These are phyloP conservation scores for Ustilago vetiveriae DNA, from an alignment of 1,284 basidiomycete genomes.

Conservation along the genomic window DNA sequence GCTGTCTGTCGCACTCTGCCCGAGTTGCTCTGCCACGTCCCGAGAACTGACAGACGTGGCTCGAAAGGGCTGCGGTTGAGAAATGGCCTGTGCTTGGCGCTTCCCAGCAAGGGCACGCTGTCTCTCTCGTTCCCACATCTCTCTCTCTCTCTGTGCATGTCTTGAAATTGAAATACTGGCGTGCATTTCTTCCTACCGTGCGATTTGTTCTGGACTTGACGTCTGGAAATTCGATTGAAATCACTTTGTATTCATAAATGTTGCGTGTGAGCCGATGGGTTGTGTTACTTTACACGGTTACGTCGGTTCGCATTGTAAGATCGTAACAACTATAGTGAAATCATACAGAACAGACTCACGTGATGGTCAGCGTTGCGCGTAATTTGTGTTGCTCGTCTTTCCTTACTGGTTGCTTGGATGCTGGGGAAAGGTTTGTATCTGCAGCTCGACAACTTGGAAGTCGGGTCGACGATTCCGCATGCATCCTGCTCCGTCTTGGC, in stretches of 20 bases:
- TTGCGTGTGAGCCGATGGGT: no score
- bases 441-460: no score
- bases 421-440: no score
- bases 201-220: background rate
- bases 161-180: no score
- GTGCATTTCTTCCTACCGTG: conserved; percentile 24
- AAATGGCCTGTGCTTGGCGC: conserved; percentile 43
- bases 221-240: no score
- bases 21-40: background rate
- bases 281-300: background rate
- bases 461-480: background rate
- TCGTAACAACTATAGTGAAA: background rate
- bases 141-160: no score
- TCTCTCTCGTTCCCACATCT: background rate
- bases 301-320: conserved; percentile 7
- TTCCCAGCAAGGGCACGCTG: background rate
- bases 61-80: background rate
- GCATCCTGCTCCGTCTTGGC: no score
- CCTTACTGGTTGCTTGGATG: no score
- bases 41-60: background rate
- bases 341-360: background rate
- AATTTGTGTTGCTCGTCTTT: conserved; percentile 4
- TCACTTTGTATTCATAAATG: conserved; percentile 3
- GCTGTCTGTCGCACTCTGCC: conserved; percentile 7
- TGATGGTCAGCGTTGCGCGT: conserved; percentile 7